Base-by-base conservation (phyloP, 352 stramenopile genomes). In the Globisporangium canariense region DNA sequence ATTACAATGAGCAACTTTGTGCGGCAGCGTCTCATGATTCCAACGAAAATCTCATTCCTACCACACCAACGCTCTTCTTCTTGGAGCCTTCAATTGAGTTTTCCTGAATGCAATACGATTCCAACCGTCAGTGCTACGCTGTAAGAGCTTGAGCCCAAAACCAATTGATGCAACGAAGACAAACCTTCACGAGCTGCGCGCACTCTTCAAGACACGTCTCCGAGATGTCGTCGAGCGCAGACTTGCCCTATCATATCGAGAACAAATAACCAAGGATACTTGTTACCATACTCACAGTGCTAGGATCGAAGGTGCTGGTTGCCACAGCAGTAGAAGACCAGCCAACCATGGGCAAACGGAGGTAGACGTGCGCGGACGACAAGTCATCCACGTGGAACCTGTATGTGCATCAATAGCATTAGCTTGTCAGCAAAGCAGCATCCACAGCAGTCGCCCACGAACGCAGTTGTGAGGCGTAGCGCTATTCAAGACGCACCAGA, bases 301-400 rank as follows among this genome's bases (percentile, higher is more conserved):
- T 13, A 22, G 22, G 7, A 36, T n/a, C 30, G 4, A 25, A 32
- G 16, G 30, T 16, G 51, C 30, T 28, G 50, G 3, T 18, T 58
- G 51, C 10, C 58, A 10, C 49, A 28, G 18, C 49, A 59, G 25
- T n/a, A n/a, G 1, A 7, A 56, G 14, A 57, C 43, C 32, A 54
- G 30, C 62, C 52, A 34, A 94, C 88, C 73, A 88, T 71, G 4
- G 96, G 94, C 62, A 99, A 79, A 7, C 97, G 86, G 45, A 99
- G 78, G 77, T 99, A 99, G 1, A 99, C 97, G 77, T 99, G 97
- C 28, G 97, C 97, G 16, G 95, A 99, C 38, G 89, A 98, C 38
- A 99, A 72, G 71, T 99, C 94, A 64, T 99, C 96, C 7, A 99
- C 97, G 64, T 99, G 97, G 73, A 99, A 99, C 90, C 83, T 93